Conservation (phyloP, 1,284 basidiomycete genomes). For the Moniliophthora roreri region DNA sequence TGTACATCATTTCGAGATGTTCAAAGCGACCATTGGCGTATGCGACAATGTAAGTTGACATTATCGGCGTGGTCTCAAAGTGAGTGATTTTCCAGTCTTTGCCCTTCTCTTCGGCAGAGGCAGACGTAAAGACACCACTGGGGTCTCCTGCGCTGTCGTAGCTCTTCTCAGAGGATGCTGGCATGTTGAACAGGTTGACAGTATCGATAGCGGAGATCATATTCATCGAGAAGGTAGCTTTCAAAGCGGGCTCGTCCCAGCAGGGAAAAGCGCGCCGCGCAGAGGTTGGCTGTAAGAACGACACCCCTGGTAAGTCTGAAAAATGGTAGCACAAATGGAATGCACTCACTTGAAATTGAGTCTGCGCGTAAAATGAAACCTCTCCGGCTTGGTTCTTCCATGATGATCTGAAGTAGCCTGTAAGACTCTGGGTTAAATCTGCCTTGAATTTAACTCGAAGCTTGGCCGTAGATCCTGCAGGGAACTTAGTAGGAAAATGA, state of each 20-base stretch:
- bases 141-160: constrained; percentile 29
- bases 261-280: constrained; percentile 70
- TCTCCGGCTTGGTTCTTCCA: constrained; percentile 37
- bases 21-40: constrained; percentile 77
- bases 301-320: constrained; percentile 13
- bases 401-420: constrained; percentile 53
- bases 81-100: constrained; percentile 60
- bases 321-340: neutral
- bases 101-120: constrained; percentile 21
- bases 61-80: constrained; percentile 64
- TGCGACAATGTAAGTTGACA: constrained; percentile 82
- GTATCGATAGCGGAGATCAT: constrained; percentile 68
- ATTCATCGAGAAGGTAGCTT: constrained; percentile 72
- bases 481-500: constrained; percentile 39
- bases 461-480: constrained; percentile 45
- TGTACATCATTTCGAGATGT: constrained; percentile 64
- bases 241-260: constrained; percentile 86
- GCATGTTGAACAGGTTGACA: constrained; percentile 75
- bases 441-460: constrained; percentile 48
- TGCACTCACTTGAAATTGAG: constrained; percentile 55
- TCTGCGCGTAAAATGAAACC: constrained; percentile 56
- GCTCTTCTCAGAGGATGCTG: constrained; percentile 42
- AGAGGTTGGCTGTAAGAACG: constrained; percentile 64
- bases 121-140: constrained; percentile 28
- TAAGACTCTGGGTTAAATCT: constrained; percentile 52